phyloP scores from a whole-genome alignment of 331 rosid species.

The Malus hybrid region DNA sequence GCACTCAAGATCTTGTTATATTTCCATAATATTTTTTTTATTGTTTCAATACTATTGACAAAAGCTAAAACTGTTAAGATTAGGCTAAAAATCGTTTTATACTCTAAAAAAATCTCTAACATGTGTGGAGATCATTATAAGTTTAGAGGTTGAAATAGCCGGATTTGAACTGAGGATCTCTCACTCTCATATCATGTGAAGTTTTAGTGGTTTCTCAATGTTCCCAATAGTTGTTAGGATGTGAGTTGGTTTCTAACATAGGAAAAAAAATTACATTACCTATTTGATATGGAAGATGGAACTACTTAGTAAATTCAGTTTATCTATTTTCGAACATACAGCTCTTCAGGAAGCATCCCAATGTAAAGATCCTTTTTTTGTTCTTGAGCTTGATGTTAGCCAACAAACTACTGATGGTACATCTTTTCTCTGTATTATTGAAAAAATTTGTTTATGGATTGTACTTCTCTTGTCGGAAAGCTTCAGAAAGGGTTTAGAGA shows the following conservation, averaged over 20 bases:
- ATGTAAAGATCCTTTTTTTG: conserved; percentile 56
- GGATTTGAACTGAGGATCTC: not conserved
- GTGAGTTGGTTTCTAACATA: not conserved
- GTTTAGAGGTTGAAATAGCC: not conserved
- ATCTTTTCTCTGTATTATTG: not conserved
- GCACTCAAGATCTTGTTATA: not conserved
- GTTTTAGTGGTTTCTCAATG: no score
- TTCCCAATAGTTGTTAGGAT: not conserved
- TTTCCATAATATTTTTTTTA: not conserved
- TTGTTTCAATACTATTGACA: not conserved
- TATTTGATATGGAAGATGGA: not conserved
- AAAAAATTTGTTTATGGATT: not conserved
- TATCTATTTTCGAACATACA: conserved; percentile 24
- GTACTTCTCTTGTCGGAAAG: not conserved
- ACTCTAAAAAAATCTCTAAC: not conserved
- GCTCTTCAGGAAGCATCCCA: conserved; percentile 67
- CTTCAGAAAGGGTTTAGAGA: not conserved
- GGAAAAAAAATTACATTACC: no score
- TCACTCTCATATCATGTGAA: not conserved
- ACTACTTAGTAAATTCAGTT: conserved; percentile 5
- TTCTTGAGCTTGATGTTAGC: conserved; percentile 44
- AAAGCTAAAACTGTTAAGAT: not conserved
- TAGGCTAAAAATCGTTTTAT: not conserved
- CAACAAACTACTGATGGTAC: conserved; percentile 41
- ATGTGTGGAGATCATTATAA: not conserved